These are phyloP conservation scores for Tetracladium maxilliforme DNA, from an alignment of 2,329 filamentous ascomycete genomes.

Conservation along the genomic window DNA sequence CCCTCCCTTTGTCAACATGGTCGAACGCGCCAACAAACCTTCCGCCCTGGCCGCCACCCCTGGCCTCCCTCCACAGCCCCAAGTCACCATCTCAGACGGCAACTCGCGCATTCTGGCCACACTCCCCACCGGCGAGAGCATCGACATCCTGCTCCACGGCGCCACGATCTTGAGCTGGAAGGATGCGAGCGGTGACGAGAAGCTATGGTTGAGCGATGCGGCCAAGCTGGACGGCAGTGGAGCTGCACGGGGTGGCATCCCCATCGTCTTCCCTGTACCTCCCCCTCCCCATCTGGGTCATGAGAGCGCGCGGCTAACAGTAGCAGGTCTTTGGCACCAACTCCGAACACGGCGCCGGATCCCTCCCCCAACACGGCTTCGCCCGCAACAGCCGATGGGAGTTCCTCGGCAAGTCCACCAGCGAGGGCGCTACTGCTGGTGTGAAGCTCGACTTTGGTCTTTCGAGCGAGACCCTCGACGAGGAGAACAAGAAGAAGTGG, in stretches of 20 bases:
- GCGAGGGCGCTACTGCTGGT: slow-evolving; percentile 36
- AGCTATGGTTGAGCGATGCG: slow-evolving; percentile 71
- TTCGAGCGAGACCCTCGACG: slow-evolving; percentile 54
- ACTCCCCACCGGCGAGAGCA: slow-evolving; percentile 73
- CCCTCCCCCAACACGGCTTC: slow-evolving; percentile 87
- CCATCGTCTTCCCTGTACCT: slow-evolving; percentile 80
- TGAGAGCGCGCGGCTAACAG: neutral
- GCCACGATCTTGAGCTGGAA: slow-evolving; percentile 94
- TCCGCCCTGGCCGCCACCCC: slow-evolving; percentile 61
- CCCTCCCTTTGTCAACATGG: slow-evolving; percentile 41
- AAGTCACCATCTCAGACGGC: slow-evolving; percentile 59
- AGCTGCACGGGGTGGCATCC: slow-evolving; percentile 81
- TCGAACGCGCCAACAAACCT: slow-evolving; percentile 78
- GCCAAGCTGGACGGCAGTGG: slow-evolving; percentile 77
- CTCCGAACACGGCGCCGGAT: slow-evolving; percentile 62
- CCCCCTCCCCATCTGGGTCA: neutral
- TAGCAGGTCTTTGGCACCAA: slow-evolving; percentile 71
- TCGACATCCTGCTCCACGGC: slow-evolving; percentile 78
- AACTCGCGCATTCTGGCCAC: slow-evolving; percentile 62
- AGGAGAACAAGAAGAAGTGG: slow-evolving; percentile 60
- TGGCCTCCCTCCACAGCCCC: slow-evolving; percentile 57
- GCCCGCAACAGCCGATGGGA: slow-evolving; percentile 86
- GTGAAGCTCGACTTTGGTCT: slow-evolving; percentile 96
- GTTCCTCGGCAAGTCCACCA: slow-evolving; percentile 78
- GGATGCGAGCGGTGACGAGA: slow-evolving; percentile 61